These are phyloP conservation scores for Geotrichum reessii DNA, from an alignment of 1,139 yeast genomes.

Conservation along the genomic window DNA sequence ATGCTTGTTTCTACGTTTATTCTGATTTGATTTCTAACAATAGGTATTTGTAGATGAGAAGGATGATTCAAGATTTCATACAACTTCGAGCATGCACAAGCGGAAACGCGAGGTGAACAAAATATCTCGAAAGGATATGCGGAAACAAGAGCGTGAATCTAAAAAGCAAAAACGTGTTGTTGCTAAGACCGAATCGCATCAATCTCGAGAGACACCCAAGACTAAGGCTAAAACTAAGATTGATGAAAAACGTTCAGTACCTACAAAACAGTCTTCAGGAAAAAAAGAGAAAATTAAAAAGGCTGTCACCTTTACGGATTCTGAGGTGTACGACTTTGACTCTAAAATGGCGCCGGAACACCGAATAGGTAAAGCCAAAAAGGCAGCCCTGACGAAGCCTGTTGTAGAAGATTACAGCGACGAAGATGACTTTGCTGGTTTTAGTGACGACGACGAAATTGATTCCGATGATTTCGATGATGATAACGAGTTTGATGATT, in stretches of 20 bases:
- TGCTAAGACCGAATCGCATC: constrained; percentile 4
- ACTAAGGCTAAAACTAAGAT: not conserved
- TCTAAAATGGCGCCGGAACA: constrained; percentile 7
- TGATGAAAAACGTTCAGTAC: not conserved
- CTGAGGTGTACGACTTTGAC: constrained; percentile 15
- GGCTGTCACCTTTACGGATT: constrained; percentile 8
- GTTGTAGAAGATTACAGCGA: constrained; percentile 34
- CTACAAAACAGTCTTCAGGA: not conserved
- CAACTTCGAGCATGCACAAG: constrained; percentile 11
- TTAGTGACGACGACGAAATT: constrained; percentile 48
- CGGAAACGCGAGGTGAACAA: constrained; percentile 3
- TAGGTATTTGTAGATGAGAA: not conserved
- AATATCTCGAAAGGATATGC: constrained; percentile 22
- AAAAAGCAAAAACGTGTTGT: constrained; percentile 20
- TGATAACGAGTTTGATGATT: constrained; percentile 64
- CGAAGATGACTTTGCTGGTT: constrained; percentile 13
- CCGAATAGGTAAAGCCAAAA: constrained; percentile 6
- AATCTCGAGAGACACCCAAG: constrained; percentile 2
- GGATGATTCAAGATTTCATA: constrained; percentile 4
- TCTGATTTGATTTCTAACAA: not conserved
- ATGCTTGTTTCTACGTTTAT: not conserved
- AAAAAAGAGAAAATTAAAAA: not conserved
- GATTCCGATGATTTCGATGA: constrained; percentile 55
- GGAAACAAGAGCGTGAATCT: constrained; percentile 24
- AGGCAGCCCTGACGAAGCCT: constrained; percentile 31